Conservation (phyloP, 768 basidiomycete species). For the Rhizopogon vesiculosus region DNA sequence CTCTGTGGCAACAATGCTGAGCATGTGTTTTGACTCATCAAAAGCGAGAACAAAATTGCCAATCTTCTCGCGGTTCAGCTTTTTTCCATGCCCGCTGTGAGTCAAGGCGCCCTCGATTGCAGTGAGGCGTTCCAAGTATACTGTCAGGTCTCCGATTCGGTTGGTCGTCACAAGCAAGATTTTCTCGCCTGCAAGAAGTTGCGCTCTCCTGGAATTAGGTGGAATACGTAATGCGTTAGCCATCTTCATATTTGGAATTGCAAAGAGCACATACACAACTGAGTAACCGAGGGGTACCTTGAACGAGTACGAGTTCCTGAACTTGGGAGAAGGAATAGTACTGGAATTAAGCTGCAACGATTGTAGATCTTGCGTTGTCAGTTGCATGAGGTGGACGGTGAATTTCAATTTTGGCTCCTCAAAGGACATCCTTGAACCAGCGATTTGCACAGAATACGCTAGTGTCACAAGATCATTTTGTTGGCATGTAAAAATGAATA, state of each 20-base stretch:
- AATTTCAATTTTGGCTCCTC: slow-evolving; percentile 13
- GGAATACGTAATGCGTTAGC: background rate
- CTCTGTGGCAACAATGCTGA: slow-evolving; percentile 38
- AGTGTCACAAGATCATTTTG: too few species aligned
- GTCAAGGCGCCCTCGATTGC: slow-evolving; percentile 29
- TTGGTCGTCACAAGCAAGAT: slow-evolving; percentile 39
- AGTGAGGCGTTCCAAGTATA: slow-evolving; percentile 35
- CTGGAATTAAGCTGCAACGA: slow-evolving; percentile 19
- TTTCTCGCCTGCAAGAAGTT: slow-evolving; percentile 37
- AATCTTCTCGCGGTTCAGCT: slow-evolving; percentile 40
- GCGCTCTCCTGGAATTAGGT: slow-evolving; percentile 22
- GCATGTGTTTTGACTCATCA: slow-evolving; percentile 46
- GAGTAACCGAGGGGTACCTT: slow-evolving; percentile 14
- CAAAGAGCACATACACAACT: slow-evolving; percentile 1
- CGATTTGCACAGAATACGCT: background rate
- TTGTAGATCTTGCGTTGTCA: slow-evolving; percentile 24
- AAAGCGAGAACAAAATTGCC: slow-evolving; percentile 44
- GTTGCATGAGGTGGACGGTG: slow-evolving; percentile 22
- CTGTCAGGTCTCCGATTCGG: slow-evolving; percentile 23
- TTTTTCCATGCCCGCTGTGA: slow-evolving; percentile 19
- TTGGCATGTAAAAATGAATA: too few species aligned
- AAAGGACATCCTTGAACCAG: slow-evolving; percentile 12
- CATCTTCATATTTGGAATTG: background rate
- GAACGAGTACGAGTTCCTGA: slow-evolving; percentile 12
- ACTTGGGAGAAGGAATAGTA: slow-evolving; percentile 18